Evolutionary conservation across 306 rosid species (phyloP).

Genomic region (Ormosia semicastrata): DNA sequence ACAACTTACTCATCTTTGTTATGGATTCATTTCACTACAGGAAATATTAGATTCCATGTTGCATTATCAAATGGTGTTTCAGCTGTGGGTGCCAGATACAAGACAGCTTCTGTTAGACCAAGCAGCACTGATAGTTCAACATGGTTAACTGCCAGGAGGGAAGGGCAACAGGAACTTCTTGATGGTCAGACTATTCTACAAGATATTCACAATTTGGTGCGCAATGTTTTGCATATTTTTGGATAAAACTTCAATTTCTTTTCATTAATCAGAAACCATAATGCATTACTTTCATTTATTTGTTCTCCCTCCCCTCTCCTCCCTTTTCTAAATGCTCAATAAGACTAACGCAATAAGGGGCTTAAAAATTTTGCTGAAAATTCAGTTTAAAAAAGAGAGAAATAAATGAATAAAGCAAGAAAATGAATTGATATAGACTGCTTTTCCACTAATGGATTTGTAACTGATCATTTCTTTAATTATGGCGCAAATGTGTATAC

Average conservation of each 20-base stretch:
- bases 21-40: constrained; percentile 35
- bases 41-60: constrained; percentile 57
- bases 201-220: constrained; percentile 56
- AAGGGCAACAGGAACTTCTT: constrained; percentile 57
- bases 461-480: not conserved
- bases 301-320: not conserved
- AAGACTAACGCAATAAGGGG: not conserved
- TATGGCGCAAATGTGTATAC: not conserved
- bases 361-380: not conserved
- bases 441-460: not conserved
- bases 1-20: not conserved
- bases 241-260: not conserved
- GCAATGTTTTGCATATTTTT: constrained; percentile 10
- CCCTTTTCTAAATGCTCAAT: not conserved
- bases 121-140: constrained; percentile 39
- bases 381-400: not conserved
- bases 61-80: constrained; percentile 65
- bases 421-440: not conserved
- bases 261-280: not conserved
- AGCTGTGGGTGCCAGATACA: constrained; percentile 55
- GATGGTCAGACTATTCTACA: constrained; percentile 59
- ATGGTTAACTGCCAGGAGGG: constrained; percentile 71
- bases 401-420: not conserved
- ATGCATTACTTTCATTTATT: not conserved
- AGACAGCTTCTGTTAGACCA: constrained; percentile 57